Conservation (phyloP, 1,284 basidiomycete genomes). For the Puccinia triticina region DNA sequence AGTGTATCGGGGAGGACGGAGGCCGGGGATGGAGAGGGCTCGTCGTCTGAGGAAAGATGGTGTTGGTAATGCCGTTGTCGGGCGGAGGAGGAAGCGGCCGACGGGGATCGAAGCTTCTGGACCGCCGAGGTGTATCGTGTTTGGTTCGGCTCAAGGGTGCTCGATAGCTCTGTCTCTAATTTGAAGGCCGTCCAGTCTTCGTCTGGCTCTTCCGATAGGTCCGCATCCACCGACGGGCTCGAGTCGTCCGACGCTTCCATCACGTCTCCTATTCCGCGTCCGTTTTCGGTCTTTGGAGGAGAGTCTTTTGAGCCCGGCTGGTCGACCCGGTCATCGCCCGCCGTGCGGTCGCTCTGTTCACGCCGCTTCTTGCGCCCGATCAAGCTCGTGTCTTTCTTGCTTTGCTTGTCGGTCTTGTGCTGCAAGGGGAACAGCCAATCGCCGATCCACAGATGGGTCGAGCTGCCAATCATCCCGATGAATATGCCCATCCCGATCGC, state of each 20-base stretch:
- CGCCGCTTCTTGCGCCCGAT: neutral
- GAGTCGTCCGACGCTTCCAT: neutral
- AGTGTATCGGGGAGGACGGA: neutral
- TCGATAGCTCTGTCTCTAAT: neutral
- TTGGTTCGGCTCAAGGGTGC: neutral
- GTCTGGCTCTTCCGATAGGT: neutral
- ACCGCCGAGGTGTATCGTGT: neutral
- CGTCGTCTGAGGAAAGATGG: neutral
- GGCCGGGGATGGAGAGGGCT: neutral
- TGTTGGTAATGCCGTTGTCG: neutral
- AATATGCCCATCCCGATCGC: conserved; percentile 3
- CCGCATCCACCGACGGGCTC: neutral
- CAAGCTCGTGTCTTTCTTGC: neutral
- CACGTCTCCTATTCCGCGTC: neutral
- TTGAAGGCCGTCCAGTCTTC: neutral
- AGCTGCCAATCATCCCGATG: conserved; percentile 3
- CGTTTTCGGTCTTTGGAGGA: too few relatives aligned
- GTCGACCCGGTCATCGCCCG: neutral
- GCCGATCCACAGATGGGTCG: neutral
- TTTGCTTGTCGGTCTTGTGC: neutral
- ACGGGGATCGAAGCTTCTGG: neutral
- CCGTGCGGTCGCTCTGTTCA: neutral
- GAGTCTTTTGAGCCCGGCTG: neutral
- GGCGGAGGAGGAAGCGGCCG: neutral
- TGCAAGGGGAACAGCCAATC: conserved; percentile 21